A percentile compares a stretch with the other conserved stretches of the same genome.
Evolutionary conservation across 768 basidiomycete species (phyloP).

Genomic region (Suillus occidentalis): DNA sequence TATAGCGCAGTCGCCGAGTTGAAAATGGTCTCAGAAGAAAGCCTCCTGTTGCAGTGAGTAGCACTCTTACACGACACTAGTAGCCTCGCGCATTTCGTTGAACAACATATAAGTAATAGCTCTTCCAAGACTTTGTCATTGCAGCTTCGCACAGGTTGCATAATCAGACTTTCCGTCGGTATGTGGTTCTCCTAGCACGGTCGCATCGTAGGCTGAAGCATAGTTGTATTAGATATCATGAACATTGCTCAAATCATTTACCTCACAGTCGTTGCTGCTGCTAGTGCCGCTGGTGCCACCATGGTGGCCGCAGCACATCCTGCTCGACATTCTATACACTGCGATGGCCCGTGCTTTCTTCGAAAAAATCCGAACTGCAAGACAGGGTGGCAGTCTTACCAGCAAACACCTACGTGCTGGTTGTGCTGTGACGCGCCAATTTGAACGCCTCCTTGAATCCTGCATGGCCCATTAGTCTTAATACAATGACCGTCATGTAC

Average conservation of each 20-base stretch:
- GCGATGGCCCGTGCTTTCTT: too few species aligned
- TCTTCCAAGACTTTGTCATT: neutral
- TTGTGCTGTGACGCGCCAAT: too few species aligned
- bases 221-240: neutral
- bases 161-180: neutral
- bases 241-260: neutral
- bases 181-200: neutral
- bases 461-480: too few species aligned
- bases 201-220: neutral
- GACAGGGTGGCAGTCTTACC: too few species aligned
- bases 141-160: neutral
- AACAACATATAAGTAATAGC: neutral
- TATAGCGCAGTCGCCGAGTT: neutral
- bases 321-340: too few species aligned
- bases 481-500: neutral
- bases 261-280: conserved; percentile 28
- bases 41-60: neutral
- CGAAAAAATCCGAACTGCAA: too few species aligned
- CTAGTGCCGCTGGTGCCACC: neutral
- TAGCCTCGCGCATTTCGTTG: neutral
- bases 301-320: fast-evolving
- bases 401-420: too few species aligned
- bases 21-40: neutral
- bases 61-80: neutral
- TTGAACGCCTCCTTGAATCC: too few species aligned